phyloP scores from a whole-genome alignment of 371 early-diverging fungal genomes.

The Apophysomyces trapeziformis region DNA sequence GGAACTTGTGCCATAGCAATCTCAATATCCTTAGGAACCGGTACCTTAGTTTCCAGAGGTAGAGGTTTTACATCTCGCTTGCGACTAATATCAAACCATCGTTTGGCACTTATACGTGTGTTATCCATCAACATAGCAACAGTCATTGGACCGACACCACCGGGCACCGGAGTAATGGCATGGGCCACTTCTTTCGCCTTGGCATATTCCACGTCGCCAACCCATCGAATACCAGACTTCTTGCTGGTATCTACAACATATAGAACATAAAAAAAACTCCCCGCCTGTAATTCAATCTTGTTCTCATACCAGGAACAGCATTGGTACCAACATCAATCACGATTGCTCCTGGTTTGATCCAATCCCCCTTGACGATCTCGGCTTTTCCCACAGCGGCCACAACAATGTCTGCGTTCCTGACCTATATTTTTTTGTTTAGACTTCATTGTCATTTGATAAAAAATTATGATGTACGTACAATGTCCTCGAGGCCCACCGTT shows the following conservation, averaged over 20 bases:
- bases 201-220: conserved; percentile 91
- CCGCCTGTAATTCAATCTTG: neutral
- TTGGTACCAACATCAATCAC: conserved; percentile 97
- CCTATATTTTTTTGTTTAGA: conserved; percentile 27
- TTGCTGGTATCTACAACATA: conserved; percentile 69
- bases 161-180: conserved; percentile 93
- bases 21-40: conserved; percentile 93
- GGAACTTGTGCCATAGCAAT: conserved; percentile 90
- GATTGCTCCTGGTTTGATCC: conserved; percentile 91
- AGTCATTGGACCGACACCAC: conserved; percentile 97
- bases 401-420: conserved; percentile 81
- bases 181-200: conserved; percentile 72
- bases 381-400: conserved; percentile 88
- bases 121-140: conserved; percentile 94
- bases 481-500: conserved; percentile 63
- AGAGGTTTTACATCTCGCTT: conserved; percentile 65
- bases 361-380: conserved; percentile 82
- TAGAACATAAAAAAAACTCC: neutral
- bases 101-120: conserved; percentile 75
- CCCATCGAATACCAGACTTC: conserved; percentile 85
- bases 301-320: conserved; percentile 62
- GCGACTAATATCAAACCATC: conserved; percentile 39
- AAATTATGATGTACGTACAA: conserved; percentile 8
- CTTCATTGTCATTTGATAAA: neutral
- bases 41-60: conserved; percentile 65